These are phyloP conservation scores for Astragalus membranaceus DNA, from an alignment of 306 rosid species.

Conservation along the genomic window DNA sequence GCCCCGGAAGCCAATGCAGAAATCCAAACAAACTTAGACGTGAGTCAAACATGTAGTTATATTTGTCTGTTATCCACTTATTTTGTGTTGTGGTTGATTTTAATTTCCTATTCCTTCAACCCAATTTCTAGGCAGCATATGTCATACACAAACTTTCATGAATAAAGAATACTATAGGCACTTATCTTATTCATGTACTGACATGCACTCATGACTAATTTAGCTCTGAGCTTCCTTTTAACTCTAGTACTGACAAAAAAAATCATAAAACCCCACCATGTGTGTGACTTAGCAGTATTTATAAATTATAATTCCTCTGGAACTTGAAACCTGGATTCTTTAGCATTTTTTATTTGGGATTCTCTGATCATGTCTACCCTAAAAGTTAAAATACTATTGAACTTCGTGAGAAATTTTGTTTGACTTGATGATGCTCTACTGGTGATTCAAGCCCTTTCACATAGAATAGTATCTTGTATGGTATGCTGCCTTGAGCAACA, in stretches of 20 bases:
- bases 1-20: conserved; percentile 99
- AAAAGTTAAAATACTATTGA: conserved; percentile 14
- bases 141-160: neutral
- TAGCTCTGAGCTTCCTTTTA: neutral
- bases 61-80: conserved; percentile 5
- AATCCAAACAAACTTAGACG: conserved; percentile 84
- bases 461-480: conserved; percentile 4
- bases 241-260: neutral
- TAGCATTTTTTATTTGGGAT: conserved; percentile 18
- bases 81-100: neutral
- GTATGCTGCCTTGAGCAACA: conserved; percentile 18
- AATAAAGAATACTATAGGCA: neutral
- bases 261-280: neutral
- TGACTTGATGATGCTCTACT: neutral
- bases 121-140: neutral
- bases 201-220: neutral
- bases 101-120: neutral
- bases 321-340: conserved; percentile 22
- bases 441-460: conserved; percentile 15
- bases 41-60: conserved; percentile 31
- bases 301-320: neutral
- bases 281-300: neutral
- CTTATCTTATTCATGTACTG: neutral
- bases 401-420: conserved; percentile 21
- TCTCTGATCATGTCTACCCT: conserved; percentile 31